A percentile compares a stretch with the other conserved stretches of the same genome.
These are phyloP conservation scores for Lactifluus hygrophoroides DNA, from an alignment of 768 basidiomycete genomes.

Conservation along the genomic window DNA sequence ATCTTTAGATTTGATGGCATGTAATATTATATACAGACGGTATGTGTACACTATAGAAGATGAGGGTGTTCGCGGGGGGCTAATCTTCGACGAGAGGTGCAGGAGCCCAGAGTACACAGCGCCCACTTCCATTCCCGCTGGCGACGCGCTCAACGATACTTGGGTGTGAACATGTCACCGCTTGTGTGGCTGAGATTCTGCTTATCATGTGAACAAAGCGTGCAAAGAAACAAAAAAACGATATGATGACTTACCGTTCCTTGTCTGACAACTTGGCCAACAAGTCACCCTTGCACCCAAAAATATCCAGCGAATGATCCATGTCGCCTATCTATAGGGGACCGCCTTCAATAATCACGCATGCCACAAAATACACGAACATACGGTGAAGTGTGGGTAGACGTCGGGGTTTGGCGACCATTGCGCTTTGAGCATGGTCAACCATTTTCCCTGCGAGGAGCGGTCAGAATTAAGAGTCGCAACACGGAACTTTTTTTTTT, in stretches of 20 bases:
- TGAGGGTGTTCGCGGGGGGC: not conserved
- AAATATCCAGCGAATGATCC: slow-evolving; percentile 70
- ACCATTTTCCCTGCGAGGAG: slow-evolving; percentile 63
- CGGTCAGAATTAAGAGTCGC: not conserved
- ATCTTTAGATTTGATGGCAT: slow-evolving; percentile 27
- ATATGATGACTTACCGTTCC: slow-evolving; percentile 55
- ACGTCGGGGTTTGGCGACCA: slow-evolving; percentile 74
- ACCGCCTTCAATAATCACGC: not conserved
- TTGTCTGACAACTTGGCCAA: slow-evolving; percentile 44
- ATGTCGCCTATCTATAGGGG: slow-evolving; percentile 57
- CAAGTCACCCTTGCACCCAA: slow-evolving; percentile 68
- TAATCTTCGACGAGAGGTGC: slow-evolving; percentile 16
- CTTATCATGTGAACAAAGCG: not conserved
- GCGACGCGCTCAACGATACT: slow-evolving; percentile 63
- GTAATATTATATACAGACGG: not conserved
- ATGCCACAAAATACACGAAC: slow-evolving; percentile 16
- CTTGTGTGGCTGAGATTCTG: slow-evolving; percentile 76
- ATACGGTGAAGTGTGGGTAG: slow-evolving; percentile 77
- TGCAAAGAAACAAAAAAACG: slow-evolving; percentile 15
- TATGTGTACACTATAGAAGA: not conserved
- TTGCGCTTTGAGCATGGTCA: slow-evolving; percentile 67
- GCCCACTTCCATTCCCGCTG: slow-evolving; percentile 71
- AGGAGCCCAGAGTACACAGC: slow-evolving; percentile 75
- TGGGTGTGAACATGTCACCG: slow-evolving; percentile 87
- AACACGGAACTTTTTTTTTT: not conserved